Evolutionary conservation across 768 basidiomycete species (phyloP).

Genomic region (Termitomyces titanicus): DNA sequence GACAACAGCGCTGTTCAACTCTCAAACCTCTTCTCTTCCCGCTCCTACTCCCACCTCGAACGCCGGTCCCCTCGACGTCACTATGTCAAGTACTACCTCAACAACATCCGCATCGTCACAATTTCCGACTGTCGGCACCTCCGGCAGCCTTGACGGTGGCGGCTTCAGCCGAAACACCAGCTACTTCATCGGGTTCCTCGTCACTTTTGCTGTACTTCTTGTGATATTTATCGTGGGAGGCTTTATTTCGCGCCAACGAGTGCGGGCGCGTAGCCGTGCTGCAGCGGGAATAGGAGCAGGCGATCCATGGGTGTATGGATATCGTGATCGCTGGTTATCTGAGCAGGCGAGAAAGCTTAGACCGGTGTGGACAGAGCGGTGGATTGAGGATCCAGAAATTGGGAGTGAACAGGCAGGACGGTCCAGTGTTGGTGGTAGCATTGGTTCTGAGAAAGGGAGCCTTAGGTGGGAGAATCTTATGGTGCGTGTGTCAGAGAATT

Average conservation of each 20-base stretch:
- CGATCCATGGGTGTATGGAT: constrained; percentile 17
- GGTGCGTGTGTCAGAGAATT: constrained; percentile 6
- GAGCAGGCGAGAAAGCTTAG: background rate
- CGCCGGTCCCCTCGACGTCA: background rate
- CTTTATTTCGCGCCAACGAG: constrained; percentile 41
- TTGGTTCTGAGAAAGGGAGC: background rate
- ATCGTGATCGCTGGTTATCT: constrained; percentile 1
- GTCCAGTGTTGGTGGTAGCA: background rate
- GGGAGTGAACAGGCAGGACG: background rate
- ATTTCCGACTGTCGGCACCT: constrained; percentile 4
- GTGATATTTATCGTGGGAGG: constrained; percentile 51
- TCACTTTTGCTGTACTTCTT: constrained; percentile 44
- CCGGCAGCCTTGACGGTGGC: background rate
- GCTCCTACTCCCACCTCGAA: background rate
- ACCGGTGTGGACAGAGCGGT: constrained; percentile 16
- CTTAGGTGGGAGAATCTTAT: constrained; percentile 7
- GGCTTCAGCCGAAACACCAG: constrained; percentile 29
- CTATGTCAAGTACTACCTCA: background rate
- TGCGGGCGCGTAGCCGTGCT: constrained; percentile 23
- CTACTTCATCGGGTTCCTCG: constrained; percentile 52
- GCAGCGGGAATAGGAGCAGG: constrained; percentile 6
- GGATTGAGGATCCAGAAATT: constrained; percentile 7
- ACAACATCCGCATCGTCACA: background rate
- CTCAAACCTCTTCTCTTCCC: background rate
- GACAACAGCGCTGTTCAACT: background rate